phyloP scores from a whole-genome alignment of 2,329 filamentous ascomycete species.

The Herpomyces periplanetae region DNA sequence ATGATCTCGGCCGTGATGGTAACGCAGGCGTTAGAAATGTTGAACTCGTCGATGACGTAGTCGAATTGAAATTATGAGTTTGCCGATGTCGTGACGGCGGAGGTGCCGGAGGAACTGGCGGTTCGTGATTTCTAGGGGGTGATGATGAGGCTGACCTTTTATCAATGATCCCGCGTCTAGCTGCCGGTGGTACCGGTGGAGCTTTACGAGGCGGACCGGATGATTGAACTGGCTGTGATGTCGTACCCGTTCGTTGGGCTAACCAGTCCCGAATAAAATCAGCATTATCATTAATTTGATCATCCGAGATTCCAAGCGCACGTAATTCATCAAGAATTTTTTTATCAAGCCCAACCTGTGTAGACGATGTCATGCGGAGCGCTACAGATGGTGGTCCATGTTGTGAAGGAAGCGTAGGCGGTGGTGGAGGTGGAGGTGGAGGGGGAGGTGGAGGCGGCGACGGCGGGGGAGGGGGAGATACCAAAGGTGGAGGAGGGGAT shows the following conservation, averaged over 20 bases:
- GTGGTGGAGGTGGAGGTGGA: constrained; percentile 6
- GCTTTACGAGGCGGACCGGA: constrained; percentile 21
- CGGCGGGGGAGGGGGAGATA: constrained; percentile 7
- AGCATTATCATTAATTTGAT: constrained; percentile 22
- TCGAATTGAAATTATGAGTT: constrained; percentile 16
- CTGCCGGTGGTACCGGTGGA: constrained; percentile 9
- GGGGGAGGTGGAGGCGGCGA: constrained; percentile 6
- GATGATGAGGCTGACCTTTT: constrained; percentile 15
- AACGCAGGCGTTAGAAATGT: constrained; percentile 19
- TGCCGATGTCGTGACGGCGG: constrained; percentile 18
- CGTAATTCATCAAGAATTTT: constrained; percentile 18
- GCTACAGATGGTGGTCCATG: constrained; percentile 5
- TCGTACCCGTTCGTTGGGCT: constrained; percentile 10
- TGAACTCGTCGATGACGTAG: constrained; percentile 35
- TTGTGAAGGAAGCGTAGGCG: constrained; percentile 4
- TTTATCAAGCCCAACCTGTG: constrained; percentile 19
- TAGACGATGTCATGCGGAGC: constrained; percentile 18
- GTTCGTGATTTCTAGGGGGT: constrained; percentile 8
- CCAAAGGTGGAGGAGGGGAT: constrained; percentile 4
- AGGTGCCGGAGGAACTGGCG: constrained; percentile 10
- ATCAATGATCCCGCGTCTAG: constrained; percentile 65
- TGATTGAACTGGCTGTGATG: constrained; percentile 7
- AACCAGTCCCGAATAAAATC: constrained; percentile 28
- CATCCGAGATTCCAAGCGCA: constrained; percentile 24
- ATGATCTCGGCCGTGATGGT: constrained; percentile 9